Conservation (phyloP, 495 filamentous ascomycete species). For the Neurospora sp. region DNA sequence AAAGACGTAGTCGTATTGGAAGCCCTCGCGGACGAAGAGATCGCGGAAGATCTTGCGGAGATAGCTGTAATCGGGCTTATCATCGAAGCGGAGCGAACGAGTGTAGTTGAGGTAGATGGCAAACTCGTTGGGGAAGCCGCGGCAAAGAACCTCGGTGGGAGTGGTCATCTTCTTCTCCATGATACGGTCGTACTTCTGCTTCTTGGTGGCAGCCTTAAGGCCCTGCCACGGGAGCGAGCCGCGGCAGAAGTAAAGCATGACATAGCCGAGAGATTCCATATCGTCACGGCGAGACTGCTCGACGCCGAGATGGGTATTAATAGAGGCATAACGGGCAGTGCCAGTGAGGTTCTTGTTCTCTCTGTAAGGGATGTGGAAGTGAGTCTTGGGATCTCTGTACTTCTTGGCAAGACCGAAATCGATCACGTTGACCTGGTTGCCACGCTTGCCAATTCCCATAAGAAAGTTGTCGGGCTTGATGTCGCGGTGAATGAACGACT, state of each 20-base stretch:
- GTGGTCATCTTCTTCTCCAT: slow-evolving; percentile 99
- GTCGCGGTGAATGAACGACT: slow-evolving; percentile 99
- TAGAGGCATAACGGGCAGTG: slow-evolving; percentile 96
- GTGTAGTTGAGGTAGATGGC: slow-evolving; percentile 99
- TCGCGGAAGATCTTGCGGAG: slow-evolving; percentile 99
- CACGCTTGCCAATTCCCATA: slow-evolving; percentile 99
- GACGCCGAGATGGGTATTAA: slow-evolving; percentile 98
- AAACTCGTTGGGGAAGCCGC: slow-evolving; percentile 98
- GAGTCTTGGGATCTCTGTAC: slow-evolving; percentile 98
- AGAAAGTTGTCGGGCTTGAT: slow-evolving; percentile 99
- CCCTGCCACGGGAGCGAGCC: slow-evolving; percentile 99
- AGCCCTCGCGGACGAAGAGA: slow-evolving; percentile 96
- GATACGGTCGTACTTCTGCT: slow-evolving; percentile 99
- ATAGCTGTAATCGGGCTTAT: slow-evolving; percentile 99
- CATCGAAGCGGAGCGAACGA: slow-evolving; percentile 94
- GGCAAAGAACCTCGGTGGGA: slow-evolving; percentile 96
- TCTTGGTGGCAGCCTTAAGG: slow-evolving; percentile 98
- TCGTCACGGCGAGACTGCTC: slow-evolving; percentile 99
- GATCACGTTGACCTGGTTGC: slow-evolving; percentile 99
- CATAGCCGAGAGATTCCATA: slow-evolving; percentile 98
- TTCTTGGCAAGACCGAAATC: slow-evolving; percentile 99
- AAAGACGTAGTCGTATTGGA: slow-evolving; percentile 99
- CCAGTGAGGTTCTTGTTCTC: slow-evolving; percentile 99
- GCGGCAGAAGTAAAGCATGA: slow-evolving; percentile 99
- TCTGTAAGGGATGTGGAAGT: slow-evolving; percentile 99